Evolutionary conservation across 768 basidiomycete species (phyloP).

Genomic region (Dendrothele bispora): DNA sequence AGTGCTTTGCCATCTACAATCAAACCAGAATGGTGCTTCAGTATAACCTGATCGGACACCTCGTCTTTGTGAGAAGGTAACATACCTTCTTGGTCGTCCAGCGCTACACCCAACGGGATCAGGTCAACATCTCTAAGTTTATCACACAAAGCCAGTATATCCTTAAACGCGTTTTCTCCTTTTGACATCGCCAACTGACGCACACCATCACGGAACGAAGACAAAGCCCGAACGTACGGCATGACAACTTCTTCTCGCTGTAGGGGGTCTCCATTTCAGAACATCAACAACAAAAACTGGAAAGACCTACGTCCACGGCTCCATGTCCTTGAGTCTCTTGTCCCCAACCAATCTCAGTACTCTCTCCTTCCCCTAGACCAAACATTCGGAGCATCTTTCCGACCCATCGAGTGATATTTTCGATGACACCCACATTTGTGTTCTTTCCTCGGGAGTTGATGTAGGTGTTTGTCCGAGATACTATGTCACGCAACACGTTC

Average conservation of each 20-base stretch:
- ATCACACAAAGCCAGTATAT: slow-evolving; percentile 87
- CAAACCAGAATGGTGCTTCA: slow-evolving; percentile 10
- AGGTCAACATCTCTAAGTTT: slow-evolving; percentile 87
- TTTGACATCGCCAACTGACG: slow-evolving; percentile 78
- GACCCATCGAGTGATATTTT: slow-evolving; percentile 66
- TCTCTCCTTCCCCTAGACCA: slow-evolving; percentile 73
- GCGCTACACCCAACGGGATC: slow-evolving; percentile 90
- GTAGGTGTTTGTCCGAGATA: slow-evolving; percentile 87
- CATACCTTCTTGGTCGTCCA: slow-evolving; percentile 94
- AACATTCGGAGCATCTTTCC: slow-evolving; percentile 77
- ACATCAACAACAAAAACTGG: background rate
- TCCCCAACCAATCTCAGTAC: slow-evolving; percentile 83
- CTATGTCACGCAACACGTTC: slow-evolving; percentile 72
- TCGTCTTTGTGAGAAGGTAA: slow-evolving; percentile 5
- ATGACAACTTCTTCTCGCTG: slow-evolving; percentile 85
- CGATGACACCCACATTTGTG: slow-evolving; percentile 62
- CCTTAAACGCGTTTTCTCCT: slow-evolving; percentile 62
- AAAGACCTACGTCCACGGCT: slow-evolving; percentile 50
- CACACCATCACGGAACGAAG: slow-evolving; percentile 89
- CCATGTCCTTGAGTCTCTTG: slow-evolving; percentile 48
- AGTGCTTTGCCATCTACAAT: slow-evolving; percentile 86
- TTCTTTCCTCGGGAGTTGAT: slow-evolving; percentile 64
- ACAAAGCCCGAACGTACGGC: slow-evolving; percentile 85
- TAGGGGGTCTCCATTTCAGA: slow-evolving; percentile 9
- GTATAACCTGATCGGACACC: slow-evolving; percentile 6